These are phyloP conservation scores for Pulicaria dysenterica DNA, from an alignment of 129 eudicot species.

Conservation along the genomic window DNA sequence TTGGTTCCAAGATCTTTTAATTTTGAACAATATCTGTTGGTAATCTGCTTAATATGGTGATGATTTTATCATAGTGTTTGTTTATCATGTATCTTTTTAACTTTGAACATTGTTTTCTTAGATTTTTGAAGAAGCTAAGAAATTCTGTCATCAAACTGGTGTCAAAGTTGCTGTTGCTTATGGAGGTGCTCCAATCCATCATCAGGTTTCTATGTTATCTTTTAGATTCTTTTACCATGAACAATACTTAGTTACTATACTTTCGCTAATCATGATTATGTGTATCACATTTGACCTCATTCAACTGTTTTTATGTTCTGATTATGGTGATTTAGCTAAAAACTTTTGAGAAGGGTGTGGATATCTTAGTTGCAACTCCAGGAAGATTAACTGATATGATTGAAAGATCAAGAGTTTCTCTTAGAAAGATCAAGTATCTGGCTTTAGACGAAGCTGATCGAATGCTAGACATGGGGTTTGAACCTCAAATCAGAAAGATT, in stretches of 20 bases:
- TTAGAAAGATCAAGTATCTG: constrained; percentile 54
- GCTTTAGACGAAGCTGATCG: constrained; percentile 92
- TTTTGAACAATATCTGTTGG: too few relatives aligned
- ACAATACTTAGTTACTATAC: not conserved
- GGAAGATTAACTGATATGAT: constrained; percentile 81
- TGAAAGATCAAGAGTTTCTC: constrained; percentile 67
- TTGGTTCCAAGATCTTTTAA: too few relatives aligned
- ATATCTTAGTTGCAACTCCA: constrained; percentile 86
- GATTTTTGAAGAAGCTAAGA: constrained; percentile 86
- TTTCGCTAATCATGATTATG: not conserved
- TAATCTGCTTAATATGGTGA: not conserved
- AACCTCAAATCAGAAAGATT: constrained; percentile 72
- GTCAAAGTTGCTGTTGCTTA: constrained; percentile 79
- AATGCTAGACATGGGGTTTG: constrained; percentile 94
- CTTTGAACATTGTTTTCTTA: constrained; percentile 2
- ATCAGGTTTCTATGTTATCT: constrained; percentile 45
- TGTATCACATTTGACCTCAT: not conserved
- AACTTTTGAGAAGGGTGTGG: constrained; percentile 63
- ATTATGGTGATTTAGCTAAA: constrained; percentile 43
- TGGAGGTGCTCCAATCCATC: constrained; percentile 79
- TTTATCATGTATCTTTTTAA: too few relatives aligned
- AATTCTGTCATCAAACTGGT: constrained; percentile 75
- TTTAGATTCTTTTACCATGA: not conserved
- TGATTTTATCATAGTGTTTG: not conserved
- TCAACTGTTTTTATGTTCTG: too few relatives aligned